Base-by-base conservation (phyloP, 805 yeast genomes). In the Yarrowia sp. region DNA sequence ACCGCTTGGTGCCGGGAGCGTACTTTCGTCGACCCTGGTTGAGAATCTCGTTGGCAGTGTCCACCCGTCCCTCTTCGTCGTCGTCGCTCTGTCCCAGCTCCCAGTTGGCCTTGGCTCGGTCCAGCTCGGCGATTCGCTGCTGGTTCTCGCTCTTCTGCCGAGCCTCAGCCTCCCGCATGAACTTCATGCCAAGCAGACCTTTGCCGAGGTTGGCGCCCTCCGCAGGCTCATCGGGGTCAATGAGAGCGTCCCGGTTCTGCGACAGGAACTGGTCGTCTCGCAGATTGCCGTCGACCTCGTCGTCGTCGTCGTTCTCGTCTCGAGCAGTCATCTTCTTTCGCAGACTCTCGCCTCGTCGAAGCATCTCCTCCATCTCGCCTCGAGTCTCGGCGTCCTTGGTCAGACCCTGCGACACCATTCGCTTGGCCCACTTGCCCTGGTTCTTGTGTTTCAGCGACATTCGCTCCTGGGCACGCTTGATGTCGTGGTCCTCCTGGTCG, bases 151-250 rank as follows among this genome's bases (percentile, higher is more conserved):
- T 82, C 70, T 82, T 84, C 71, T 86, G 85, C 72, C 88, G 84
- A 69, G 87, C 88, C 71, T 89, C 97, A 1, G 98, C 98, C 70
- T 89, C 89, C 72, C 84, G 88, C 98, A 94, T 94, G 78, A 94
- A 94, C 72, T 93, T 97, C 98, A 95, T 95, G 61, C 87, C 89
- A 84, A 94, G 80, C 22, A 94, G 88, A 68, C 98, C 98, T 77
- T 93, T 94, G 22, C 95, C 93, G n/a, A 88, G 77, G 55, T 81
- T 83, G 41, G 80, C 78, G 12, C 79, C 55, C 40, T 72, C 69
- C 3, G 56, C 67, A 1, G 72, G 70, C 36, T 53, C 67, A 11
- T 61, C 72, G 7, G 58, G 70, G 15, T 65, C 61, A 7, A 53
- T 82, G 14, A 67, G 53, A 2, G 76, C 75, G 14, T 74, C 79